Conservation (phyloP, 805 yeast genomes). For the Metschnikowia colocasiae region DNA sequence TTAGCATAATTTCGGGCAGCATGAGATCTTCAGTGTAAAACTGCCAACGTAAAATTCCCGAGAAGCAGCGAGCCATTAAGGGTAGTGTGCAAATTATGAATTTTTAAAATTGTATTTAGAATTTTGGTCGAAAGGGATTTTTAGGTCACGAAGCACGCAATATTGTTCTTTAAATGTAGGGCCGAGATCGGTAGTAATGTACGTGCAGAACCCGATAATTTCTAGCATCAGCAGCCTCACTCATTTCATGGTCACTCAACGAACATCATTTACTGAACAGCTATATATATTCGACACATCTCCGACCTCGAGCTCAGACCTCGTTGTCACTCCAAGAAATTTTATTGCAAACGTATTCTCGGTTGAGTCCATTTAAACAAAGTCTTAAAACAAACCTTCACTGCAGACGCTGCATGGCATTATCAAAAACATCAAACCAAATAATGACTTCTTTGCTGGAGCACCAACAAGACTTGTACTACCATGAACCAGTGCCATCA, state of each 20-base stretch:
- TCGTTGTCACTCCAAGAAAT: background rate
- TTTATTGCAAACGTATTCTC: background rate
- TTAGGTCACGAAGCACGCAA: background rate
- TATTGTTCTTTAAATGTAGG: background rate
- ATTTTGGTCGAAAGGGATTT: too few relatives aligned
- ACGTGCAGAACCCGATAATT: constrained; percentile 7
- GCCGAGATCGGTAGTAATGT: constrained; percentile 4
- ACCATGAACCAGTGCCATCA: constrained; percentile 22
- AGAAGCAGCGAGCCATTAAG: background rate
- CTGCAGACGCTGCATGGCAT: background rate
- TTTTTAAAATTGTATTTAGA: background rate
- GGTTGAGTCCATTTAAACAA: background rate
- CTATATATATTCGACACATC: background rate
- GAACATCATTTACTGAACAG: background rate
- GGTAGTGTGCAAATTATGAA: background rate
- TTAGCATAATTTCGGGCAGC: background rate
- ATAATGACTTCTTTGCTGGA: constrained; percentile 21
- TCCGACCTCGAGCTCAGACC: background rate
- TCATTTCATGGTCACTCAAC: background rate
- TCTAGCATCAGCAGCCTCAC: constrained; percentile 1
- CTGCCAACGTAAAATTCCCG: background rate
- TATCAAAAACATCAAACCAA: background rate
- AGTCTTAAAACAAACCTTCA: background rate
- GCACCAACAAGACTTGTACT: constrained; percentile 21
- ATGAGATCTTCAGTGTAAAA: background rate